Percentiles rank a stretch among this genome's conserved stretches.
Conservation (phyloP, 2,329 filamentous ascomycete genomes). For the Hypoxylon sp. region DNA sequence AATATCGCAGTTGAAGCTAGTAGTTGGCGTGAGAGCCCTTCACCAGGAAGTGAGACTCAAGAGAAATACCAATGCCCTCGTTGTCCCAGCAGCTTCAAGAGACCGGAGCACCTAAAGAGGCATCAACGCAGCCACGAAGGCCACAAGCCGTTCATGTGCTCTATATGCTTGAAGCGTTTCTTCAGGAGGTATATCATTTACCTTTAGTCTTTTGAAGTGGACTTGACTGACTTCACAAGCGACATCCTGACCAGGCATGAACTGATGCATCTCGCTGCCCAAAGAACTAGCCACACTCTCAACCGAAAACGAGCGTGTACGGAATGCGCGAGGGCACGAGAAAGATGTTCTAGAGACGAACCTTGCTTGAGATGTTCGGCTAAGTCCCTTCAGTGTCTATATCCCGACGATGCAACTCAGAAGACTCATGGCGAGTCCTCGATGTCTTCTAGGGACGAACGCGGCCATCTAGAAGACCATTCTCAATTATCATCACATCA, state of each 20-base stretch:
- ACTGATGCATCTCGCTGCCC: slow-evolving; percentile 46
- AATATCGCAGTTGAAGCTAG: slow-evolving; percentile 27
- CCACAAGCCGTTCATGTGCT: slow-evolving; percentile 49
- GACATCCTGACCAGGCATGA: slow-evolving; percentile 50
- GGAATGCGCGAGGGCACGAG: slow-evolving; percentile 51
- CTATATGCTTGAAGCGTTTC: slow-evolving; percentile 53
- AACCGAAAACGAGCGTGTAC: slow-evolving; percentile 50
- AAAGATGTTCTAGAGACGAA: slow-evolving; percentile 52
- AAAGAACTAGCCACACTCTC: slow-evolving; percentile 40
- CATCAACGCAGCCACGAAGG: slow-evolving; percentile 52
- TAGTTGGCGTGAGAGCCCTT: slow-evolving; percentile 37
- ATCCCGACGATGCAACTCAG: slow-evolving; percentile 48
- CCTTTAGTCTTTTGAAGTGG: slow-evolving; percentile 9
- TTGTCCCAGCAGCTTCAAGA: slow-evolving; percentile 53
- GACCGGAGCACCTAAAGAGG: slow-evolving; percentile 54
- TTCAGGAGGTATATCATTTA: slow-evolving; percentile 49
- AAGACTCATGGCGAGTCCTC: slow-evolving; percentile 29
- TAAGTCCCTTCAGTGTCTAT: slow-evolving; percentile 49
- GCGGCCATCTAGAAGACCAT: slow-evolving; percentile 29
- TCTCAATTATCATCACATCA: slow-evolving; percentile 23
- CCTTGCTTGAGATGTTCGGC: slow-evolving; percentile 50
- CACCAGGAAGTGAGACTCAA: slow-evolving; percentile 36
- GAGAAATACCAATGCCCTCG: slow-evolving; percentile 51
- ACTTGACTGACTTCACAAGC: slow-evolving; percentile 43
- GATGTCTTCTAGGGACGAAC: slow-evolving; percentile 18